Conservation (phyloP, 768 basidiomycete genomes). For the Mycena belliarum region DNA sequence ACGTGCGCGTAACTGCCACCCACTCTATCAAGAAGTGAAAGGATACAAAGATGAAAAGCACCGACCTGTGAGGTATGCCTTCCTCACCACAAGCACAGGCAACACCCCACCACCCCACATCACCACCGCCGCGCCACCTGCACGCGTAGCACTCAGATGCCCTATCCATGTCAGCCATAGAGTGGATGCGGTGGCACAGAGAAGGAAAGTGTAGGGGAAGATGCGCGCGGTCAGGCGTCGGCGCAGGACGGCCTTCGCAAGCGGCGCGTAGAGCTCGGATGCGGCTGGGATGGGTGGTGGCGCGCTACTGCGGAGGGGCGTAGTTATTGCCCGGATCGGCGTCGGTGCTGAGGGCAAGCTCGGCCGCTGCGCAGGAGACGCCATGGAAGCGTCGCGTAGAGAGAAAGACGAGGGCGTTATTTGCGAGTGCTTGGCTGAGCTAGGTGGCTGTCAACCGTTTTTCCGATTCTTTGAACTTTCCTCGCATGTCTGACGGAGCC, state of each 20-base stretch:
- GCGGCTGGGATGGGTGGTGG: constrained; percentile 59
- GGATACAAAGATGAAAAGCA: background rate
- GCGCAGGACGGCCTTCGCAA: constrained; percentile 60
- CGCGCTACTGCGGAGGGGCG: constrained; percentile 46
- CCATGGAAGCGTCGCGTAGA: background rate
- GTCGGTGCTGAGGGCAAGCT: constrained; percentile 19
- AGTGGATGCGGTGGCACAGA: constrained; percentile 45
- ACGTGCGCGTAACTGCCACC: constrained; percentile 13
- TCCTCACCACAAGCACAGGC: constrained; percentile 59
- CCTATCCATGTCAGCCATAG: constrained; percentile 31
- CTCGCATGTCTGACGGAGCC: background rate
- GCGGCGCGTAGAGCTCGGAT: constrained; percentile 62
- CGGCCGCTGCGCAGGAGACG: background rate
- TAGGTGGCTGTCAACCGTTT: too few relatives aligned
- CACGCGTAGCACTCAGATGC: too few relatives aligned
- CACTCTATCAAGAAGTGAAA: too few relatives aligned
- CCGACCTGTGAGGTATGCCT: constrained; percentile 61
- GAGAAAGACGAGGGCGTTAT: background rate
- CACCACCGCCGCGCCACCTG: too few relatives aligned
- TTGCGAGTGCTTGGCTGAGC: background rate
- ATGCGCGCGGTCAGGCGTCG: constrained; percentile 59
- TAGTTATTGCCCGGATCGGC: constrained; percentile 52
- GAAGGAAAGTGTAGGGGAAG: constrained; percentile 50
- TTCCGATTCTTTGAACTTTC: too few relatives aligned
- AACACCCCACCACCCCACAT: constrained; percentile 54